Conservation (phyloP, 768 basidiomycete species). For the Porpolomopsis calyptriformis region DNA sequence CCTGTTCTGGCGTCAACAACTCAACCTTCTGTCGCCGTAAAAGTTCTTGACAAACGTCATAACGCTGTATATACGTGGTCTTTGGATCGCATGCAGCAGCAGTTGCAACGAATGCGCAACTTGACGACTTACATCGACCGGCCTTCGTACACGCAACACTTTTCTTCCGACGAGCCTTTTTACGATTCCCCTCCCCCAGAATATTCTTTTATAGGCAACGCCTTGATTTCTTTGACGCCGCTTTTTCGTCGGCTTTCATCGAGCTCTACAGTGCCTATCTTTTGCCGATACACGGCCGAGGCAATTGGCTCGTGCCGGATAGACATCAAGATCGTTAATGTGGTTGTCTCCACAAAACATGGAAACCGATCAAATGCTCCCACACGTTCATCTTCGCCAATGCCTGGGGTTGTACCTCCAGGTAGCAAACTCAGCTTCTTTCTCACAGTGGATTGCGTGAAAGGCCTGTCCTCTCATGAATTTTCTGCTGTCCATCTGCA, state of each 20-base stretch:
- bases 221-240: constrained; percentile 70
- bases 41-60: constrained; percentile 82
- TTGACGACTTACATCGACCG: constrained; percentile 81
- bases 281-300: constrained; percentile 88
- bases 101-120: constrained; percentile 88
- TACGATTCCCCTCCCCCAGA: constrained; percentile 80
- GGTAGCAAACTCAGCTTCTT: constrained; percentile 81
- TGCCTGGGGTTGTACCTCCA: constrained; percentile 51
- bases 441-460: constrained; percentile 76
- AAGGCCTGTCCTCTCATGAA: constrained; percentile 83
- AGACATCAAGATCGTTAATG: constrained; percentile 70
- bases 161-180: constrained; percentile 88
- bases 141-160: constrained; percentile 89
- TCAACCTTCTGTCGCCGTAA: constrained; percentile 80
- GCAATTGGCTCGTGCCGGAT: constrained; percentile 92
- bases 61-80: constrained; percentile 90
- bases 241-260: constrained; percentile 69
- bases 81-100: constrained; percentile 76
- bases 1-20: constrained; percentile 59
- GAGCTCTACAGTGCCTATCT: constrained; percentile 72
- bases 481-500: constrained; percentile 82
- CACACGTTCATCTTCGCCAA: constrained; percentile 68
- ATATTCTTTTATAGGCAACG: constrained; percentile 89
- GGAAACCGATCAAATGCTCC: constrained; percentile 50
- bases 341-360: constrained; percentile 50